Percentiles rank a stretch among this genome's conserved stretches.
phyloP scores from a whole-genome alignment of 306 rosid genomes.

The Vigna unguiculata region DNA sequence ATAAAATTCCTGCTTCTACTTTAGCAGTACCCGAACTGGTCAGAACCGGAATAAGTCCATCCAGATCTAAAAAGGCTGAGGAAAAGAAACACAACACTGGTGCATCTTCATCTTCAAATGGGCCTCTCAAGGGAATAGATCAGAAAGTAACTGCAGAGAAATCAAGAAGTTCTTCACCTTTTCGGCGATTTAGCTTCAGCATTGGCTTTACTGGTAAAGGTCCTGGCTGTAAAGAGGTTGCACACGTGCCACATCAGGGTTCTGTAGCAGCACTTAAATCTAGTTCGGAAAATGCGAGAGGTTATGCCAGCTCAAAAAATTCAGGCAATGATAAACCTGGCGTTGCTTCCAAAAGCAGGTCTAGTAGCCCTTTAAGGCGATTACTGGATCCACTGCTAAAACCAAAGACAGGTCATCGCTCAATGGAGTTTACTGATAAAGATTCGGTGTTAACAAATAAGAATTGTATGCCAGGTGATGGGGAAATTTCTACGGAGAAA shows the following conservation, averaged over 20 bases:
- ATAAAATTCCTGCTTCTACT: slow-evolving; percentile 49
- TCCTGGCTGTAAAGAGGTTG: slow-evolving; percentile 63
- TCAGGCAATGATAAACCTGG: slow-evolving; percentile 59
- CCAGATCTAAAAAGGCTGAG: slow-evolving; percentile 55
- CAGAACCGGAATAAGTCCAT: slow-evolving; percentile 60
- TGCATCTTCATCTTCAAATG: slow-evolving; percentile 48
- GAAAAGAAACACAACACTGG: slow-evolving; percentile 48
- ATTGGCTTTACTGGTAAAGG: slow-evolving; percentile 65
- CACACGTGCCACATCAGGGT: slow-evolving; percentile 52
- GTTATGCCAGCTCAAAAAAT: slow-evolving; percentile 56
- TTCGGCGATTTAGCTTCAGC: slow-evolving; percentile 66
- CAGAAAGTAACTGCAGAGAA: slow-evolving; percentile 63
- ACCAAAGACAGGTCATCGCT: slow-evolving; percentile 63
- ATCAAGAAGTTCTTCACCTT: slow-evolving; percentile 84
- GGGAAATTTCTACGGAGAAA: slow-evolving; percentile 55
- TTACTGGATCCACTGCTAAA: slow-evolving; percentile 84
- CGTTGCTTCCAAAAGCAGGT: slow-evolving; percentile 63
- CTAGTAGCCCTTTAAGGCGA: slow-evolving; percentile 94
- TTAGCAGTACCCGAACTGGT: slow-evolving; percentile 39
- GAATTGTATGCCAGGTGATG: slow-evolving; percentile 53
- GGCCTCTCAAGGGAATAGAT: slow-evolving; percentile 50
- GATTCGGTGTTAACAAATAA: slow-evolving; percentile 52
- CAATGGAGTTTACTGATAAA: slow-evolving; percentile 55
- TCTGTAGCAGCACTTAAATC: slow-evolving; percentile 53
- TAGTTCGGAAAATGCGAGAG: slow-evolving; percentile 47